Conservation (phyloP, 176 grass and related monocot genomes). For the Echinochloa phyllopogon region DNA sequence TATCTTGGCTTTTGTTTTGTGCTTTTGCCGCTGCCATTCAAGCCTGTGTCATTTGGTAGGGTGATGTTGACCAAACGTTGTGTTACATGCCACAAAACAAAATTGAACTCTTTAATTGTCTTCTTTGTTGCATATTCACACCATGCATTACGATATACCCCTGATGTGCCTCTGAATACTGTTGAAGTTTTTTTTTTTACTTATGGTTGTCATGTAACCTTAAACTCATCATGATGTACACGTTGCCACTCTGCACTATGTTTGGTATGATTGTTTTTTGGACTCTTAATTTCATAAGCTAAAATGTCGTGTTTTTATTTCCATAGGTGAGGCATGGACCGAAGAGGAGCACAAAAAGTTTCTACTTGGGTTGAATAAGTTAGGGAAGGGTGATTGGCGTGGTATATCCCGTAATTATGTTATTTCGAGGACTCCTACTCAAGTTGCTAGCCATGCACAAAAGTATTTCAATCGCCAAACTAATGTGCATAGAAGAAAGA, state of each 20-base stretch:
- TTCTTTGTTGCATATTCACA: conserved; percentile 10
- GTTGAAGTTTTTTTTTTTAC: neutral
- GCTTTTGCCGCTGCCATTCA: conserved; percentile 22
- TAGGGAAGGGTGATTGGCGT: conserved; percentile 80
- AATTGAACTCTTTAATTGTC: neutral
- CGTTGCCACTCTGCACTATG: neutral
- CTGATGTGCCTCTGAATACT: neutral
- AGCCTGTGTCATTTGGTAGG: neutral
- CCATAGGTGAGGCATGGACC: conserved; percentile 68
- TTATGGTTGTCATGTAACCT: neutral
- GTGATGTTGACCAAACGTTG: conserved; percentile 13
- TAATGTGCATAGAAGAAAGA: conserved; percentile 61
- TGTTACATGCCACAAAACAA: neutral
- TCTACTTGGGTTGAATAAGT: conserved; percentile 58
- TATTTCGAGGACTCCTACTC: conserved; percentile 66
- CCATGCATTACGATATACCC: neutral
- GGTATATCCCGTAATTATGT: conserved; percentile 69
- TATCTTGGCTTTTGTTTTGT: neutral
- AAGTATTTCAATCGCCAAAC: conserved; percentile 76
- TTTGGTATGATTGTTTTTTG: neutral
- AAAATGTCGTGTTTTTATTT: conserved; percentile 14
- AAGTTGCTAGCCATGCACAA: conserved; percentile 81
- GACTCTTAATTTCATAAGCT: conserved; percentile 15
- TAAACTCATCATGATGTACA: neutral
- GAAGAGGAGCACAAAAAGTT: conserved; percentile 79